Conservation (phyloP, 331 rosid species). For the Pyracantha coccinea region DNA sequence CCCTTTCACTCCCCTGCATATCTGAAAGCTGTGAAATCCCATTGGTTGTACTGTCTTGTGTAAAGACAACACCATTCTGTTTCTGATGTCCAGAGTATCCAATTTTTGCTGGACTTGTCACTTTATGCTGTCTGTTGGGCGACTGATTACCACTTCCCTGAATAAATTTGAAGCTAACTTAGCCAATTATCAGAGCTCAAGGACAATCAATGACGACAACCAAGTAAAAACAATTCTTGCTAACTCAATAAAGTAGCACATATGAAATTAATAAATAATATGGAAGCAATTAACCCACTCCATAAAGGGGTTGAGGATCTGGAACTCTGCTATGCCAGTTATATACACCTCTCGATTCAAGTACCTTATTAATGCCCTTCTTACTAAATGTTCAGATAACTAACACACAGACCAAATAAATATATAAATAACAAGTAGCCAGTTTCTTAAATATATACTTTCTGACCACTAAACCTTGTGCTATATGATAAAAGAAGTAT, state of each 20-base stretch:
- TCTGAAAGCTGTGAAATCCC: constrained; percentile 47
- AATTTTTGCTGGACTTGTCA: constrained; percentile 43
- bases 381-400: background rate
- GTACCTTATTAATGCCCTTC: background rate
- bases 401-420: background rate
- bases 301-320: background rate
- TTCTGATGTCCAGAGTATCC: constrained; percentile 31
- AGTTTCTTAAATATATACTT: background rate
- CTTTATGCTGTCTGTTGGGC: constrained; percentile 46
- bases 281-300: background rate
- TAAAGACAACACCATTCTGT: constrained; percentile 31
- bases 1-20: constrained; percentile 49
- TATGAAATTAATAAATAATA: background rate
- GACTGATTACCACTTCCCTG: constrained; percentile 70
- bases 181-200: background rate
- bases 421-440: background rate
- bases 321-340: background rate
- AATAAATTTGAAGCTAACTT: constrained; percentile 9
- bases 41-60: constrained; percentile 43
- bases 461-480: background rate
- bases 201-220: background rate
- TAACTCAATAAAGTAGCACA: background rate
- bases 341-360: background rate
- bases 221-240: background rate
- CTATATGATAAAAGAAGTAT: background rate